These are phyloP conservation scores for Lepiota venenata DNA, from an alignment of 768 basidiomycete species.

Conservation along the genomic window DNA sequence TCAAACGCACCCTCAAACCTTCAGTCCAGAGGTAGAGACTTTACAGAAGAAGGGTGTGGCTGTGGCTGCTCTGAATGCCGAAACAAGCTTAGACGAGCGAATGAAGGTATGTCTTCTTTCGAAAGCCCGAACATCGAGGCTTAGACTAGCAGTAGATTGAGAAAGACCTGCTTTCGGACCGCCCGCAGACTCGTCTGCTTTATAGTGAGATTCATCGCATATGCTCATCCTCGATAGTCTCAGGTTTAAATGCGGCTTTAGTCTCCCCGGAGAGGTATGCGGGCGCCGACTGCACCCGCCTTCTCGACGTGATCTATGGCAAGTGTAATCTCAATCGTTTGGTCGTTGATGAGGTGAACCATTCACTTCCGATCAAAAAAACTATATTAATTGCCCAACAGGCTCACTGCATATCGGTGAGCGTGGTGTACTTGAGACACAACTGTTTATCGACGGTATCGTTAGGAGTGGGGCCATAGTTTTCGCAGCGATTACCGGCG, in stretches of 20 bases:
- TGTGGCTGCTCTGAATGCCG: constrained; percentile 65
- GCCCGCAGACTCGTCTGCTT: constrained; percentile 57
- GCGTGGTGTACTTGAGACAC: constrained; percentile 11
- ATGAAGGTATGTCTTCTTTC: constrained; percentile 36
- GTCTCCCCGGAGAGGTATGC: constrained; percentile 78
- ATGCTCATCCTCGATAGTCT: too few relatives aligned
- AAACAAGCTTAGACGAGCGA: constrained; percentile 53
- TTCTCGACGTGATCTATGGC: constrained; percentile 49
- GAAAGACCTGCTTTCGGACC: constrained; percentile 55
- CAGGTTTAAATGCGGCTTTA: constrained; percentile 20
- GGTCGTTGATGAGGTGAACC: constrained; percentile 74
- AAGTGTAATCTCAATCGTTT: constrained; percentile 63
- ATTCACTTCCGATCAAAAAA: not conserved
- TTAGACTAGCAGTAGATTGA: constrained; percentile 42
- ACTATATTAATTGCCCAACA: constrained; percentile 18
- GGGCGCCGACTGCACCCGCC: constrained; percentile 45
- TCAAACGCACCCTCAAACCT: not conserved
- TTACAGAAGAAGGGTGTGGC: constrained; percentile 51
- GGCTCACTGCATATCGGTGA: constrained; percentile 84
- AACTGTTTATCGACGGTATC: not conserved
- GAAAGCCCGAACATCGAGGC: too few relatives aligned
- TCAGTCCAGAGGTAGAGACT: constrained; percentile 54
- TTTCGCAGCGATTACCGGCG: constrained; percentile 73
- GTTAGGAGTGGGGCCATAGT: constrained; percentile 82
- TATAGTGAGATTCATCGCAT: constrained; percentile 51